These are phyloP conservation scores for Neofusicoccum parvum DNA, from an alignment of 2,329 filamentous ascomycete genomes.

Conservation along the genomic window DNA sequence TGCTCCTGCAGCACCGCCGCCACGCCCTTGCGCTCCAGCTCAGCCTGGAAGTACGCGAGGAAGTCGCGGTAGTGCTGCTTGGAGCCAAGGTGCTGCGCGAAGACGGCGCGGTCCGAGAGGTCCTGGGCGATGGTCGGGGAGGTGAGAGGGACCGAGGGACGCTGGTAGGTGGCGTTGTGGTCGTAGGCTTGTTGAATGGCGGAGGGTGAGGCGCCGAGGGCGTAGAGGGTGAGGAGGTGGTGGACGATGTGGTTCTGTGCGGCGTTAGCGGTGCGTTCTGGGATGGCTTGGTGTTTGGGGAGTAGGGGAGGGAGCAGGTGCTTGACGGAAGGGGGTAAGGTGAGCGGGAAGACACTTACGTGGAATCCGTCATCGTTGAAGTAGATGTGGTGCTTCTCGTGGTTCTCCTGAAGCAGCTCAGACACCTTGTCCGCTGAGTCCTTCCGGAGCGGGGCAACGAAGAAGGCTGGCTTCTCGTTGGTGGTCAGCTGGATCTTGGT, in stretches of 20 bases:
- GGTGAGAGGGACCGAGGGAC: constrained; percentile 47
- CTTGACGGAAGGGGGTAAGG: neutral
- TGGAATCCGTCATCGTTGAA: constrained; percentile 78
- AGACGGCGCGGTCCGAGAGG: constrained; percentile 59
- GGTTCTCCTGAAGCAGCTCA: constrained; percentile 73
- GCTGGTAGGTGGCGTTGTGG: constrained; percentile 68
- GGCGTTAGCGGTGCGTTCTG: neutral
- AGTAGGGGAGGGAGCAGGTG: neutral
- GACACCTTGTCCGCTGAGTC: constrained; percentile 65
- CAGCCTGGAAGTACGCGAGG: constrained; percentile 72
- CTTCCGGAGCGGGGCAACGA: constrained; percentile 49
- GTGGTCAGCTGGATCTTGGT: constrained; percentile 27
- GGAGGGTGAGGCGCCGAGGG: constrained; percentile 66
- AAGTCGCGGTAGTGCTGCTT: constrained; percentile 71
- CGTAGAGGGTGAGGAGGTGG: constrained; percentile 74
- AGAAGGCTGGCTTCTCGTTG: constrained; percentile 49
- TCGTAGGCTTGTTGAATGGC: constrained; percentile 67
- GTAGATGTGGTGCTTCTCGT: constrained; percentile 75
- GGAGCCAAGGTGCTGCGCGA: constrained; percentile 64
- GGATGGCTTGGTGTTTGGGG: neutral
- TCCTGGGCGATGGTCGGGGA: constrained; percentile 56
- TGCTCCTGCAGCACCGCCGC: constrained; percentile 65
- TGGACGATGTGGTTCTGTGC: constrained; percentile 72
- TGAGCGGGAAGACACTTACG: constrained; percentile 36
- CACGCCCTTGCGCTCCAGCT: constrained; percentile 69